Evolutionary conservation across 78 protist species (phyloP).

Genomic region (Diacronema lutheri): DNA sequence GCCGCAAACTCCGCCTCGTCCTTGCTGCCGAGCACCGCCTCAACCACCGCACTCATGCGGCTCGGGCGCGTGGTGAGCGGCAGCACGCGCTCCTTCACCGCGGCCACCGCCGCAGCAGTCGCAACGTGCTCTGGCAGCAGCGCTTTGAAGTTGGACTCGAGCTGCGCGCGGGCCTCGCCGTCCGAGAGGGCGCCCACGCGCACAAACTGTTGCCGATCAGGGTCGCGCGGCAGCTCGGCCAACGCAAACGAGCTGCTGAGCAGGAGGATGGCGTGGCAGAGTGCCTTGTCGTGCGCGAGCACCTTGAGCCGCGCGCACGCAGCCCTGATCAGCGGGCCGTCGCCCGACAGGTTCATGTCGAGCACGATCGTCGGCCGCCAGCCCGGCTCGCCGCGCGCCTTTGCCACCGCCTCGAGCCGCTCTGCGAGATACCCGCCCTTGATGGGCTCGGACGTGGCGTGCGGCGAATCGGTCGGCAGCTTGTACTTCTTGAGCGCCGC

Average conservation of each 20-base stretch:
- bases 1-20: neutral
- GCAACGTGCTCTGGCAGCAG: neutral
- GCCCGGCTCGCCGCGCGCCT: slow-evolving; percentile 1
- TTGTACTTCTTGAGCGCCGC: too few species aligned
- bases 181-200: neutral
- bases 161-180: neutral
- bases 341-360: neutral
- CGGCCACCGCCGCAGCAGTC: neutral
- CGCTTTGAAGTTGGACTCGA: neutral
- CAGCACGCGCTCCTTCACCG: too few species aligned
- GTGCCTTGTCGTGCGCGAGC: neutral
- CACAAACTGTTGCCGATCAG: neutral
- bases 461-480: too few species aligned
- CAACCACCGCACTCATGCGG: neutral
- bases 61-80: neutral
- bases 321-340: neutral
- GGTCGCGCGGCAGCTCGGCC: slow-evolving; percentile 1
- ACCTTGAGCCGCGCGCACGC: neutral
- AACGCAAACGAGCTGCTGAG: neutral
- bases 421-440: neutral
- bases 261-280: neutral
- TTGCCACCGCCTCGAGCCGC: slow-evolving; percentile 1
- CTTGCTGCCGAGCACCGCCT: neutral
- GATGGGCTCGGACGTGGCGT: neutral
- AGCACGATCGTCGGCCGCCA: slow-evolving; percentile 12